Evolutionary conservation across 2,329 filamentous ascomycete species (phyloP).

Genomic region (Scopulariopsis brevicaulis): DNA sequence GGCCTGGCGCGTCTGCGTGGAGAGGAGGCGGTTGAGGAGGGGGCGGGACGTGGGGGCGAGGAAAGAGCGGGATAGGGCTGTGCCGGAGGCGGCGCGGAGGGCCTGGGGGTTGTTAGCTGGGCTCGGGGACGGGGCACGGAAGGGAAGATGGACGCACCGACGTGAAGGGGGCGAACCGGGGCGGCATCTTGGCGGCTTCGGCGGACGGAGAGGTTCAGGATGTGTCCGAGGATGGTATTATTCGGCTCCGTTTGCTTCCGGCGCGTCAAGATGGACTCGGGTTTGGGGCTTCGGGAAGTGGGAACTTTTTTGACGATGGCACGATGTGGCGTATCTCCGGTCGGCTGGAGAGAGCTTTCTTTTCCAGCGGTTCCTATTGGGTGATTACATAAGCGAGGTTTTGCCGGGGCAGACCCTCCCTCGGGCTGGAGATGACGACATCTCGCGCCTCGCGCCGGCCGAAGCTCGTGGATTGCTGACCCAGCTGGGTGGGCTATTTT

Average conservation of each 20-base stretch:
- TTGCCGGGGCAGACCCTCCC: neutral
- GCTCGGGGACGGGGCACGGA: neutral
- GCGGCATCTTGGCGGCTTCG: neutral
- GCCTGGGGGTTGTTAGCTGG: neutral
- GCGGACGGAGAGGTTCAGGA: neutral
- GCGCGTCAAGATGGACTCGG: neutral
- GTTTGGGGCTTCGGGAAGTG: no score
- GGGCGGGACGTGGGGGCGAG: conserved; percentile 7
- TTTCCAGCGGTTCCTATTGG: neutral
- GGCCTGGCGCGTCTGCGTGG: conserved; percentile 64
- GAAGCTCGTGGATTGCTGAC: no score
- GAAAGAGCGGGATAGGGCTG: conserved; percentile 7
- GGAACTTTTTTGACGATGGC: neutral
- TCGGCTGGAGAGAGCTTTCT: neutral
- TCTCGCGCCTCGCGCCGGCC: no score
- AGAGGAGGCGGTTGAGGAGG: conserved; percentile 57
- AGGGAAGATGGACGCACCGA: neutral
- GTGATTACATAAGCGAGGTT: neutral
- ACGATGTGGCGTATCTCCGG: neutral
- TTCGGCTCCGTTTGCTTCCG: neutral
- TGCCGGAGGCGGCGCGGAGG: conserved; percentile 5
- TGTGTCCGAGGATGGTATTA: neutral
- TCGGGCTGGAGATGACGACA: neutral
- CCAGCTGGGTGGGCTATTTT: no score
- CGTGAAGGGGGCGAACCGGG: neutral